phyloP scores from a whole-genome alignment of 306 rosid species.

The Rubus idaeus region DNA sequence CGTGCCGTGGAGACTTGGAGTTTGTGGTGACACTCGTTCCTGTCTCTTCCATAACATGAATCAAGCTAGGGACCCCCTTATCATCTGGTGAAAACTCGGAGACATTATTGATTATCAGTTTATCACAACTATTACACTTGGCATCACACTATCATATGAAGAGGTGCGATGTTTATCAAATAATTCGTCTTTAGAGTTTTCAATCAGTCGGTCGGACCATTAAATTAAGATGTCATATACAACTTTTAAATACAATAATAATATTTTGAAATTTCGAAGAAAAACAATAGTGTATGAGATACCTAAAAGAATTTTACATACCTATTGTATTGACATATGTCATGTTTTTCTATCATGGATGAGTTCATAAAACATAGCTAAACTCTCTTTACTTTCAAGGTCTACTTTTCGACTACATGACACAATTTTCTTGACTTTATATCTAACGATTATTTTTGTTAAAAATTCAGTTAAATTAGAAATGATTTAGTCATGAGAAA shows the following conservation, averaged over 20 bases:
- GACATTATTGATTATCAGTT: constrained; percentile 1
- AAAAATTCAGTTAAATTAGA: too few relatives aligned
- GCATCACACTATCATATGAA: neutral
- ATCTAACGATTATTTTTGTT: too few relatives aligned
- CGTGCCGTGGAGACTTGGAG: constrained; percentile 48
- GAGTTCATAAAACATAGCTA: neutral
- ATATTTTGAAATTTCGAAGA: too few relatives aligned
- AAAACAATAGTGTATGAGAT: too few relatives aligned
- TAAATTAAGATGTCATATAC: neutral
- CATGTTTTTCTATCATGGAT: too few relatives aligned
- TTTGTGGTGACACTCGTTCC: neutral
- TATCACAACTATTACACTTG: neutral
- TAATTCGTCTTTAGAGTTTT: neutral
- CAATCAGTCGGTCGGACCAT: neutral
- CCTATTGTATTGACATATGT: too few relatives aligned
- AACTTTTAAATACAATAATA: neutral
- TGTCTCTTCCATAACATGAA: constrained; percentile 7
- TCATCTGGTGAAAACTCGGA: neutral
- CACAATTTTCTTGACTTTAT: too few relatives aligned
- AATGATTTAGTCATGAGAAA: too few relatives aligned
- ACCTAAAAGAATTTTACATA: too few relatives aligned
- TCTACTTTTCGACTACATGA: too few relatives aligned
- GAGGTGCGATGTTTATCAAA: neutral
- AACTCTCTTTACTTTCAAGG: too few relatives aligned
- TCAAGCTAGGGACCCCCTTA: neutral